Conservation (phyloP, 228 moss, liverwort and hornwort species). For the Sphagnum magellanicum region DNA sequence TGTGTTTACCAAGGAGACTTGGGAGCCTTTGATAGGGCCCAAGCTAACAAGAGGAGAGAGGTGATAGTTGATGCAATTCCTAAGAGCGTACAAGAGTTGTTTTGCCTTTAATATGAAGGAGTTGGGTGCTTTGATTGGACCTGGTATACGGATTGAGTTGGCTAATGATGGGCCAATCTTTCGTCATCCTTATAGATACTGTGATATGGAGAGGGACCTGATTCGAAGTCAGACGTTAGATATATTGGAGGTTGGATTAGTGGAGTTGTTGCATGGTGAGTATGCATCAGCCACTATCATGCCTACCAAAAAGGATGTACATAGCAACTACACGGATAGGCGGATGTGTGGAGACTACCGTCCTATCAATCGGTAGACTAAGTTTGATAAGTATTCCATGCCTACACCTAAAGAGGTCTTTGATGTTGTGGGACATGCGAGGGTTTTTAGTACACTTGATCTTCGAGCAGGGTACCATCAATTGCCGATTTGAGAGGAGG, state of each 20-base stretch:
- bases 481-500: neutral
- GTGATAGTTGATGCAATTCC: too few species aligned
- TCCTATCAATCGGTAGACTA: neutral
- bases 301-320: neutral
- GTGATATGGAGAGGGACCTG: constrained; percentile 2
- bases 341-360: constrained; percentile 7
- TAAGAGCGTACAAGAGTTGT: neutral
- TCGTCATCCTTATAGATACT: neutral
- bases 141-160: neutral
- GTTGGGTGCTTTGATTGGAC: neutral
- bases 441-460: constrained; percentile 2
- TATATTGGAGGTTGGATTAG: neutral
- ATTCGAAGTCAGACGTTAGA: neutral
- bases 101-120: neutral
- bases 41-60: neutral
- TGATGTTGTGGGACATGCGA: neutral
- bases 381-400: neutral
- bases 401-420: constrained; percentile 6
- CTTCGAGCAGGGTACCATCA: constrained; percentile 2
- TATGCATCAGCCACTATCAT: constrained; percentile 1
- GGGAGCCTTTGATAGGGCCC: neutral
- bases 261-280: neutral
- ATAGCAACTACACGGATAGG: neutral
- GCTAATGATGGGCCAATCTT: neutral
- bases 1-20: neutral